phyloP scores from a whole-genome alignment of 129 eudicot genomes.

The Escallonia herrerae region DNA sequence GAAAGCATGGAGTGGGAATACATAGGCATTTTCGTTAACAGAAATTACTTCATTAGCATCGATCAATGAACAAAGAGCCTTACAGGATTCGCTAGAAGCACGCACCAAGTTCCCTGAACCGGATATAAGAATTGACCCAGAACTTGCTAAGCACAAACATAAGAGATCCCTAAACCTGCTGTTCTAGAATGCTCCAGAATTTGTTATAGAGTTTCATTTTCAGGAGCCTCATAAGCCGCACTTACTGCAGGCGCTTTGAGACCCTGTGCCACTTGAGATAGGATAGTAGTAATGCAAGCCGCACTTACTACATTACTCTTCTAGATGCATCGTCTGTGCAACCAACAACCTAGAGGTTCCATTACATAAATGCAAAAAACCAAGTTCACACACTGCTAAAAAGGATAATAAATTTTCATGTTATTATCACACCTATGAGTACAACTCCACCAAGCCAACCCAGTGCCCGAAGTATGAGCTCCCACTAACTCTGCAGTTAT shows the following conservation, averaged over 20 bases:
- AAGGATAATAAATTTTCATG: too few relatives aligned
- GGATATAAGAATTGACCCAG: slow-evolving; percentile 82
- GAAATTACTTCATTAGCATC: slow-evolving; percentile 67
- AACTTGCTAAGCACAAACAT: slow-evolving; percentile 56
- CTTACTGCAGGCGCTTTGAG: slow-evolving; percentile 46
- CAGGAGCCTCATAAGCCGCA: slow-evolving; percentile 15
- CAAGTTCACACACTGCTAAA: too few relatives aligned
- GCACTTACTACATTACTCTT: slow-evolving; percentile 59
- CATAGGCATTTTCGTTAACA: slow-evolving; percentile 26
- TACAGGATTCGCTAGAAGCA: slow-evolving; percentile 88
- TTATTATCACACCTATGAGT: slow-evolving; percentile 61
- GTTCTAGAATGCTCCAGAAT: slow-evolving; percentile 70
- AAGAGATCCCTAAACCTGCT: slow-evolving; percentile 52
- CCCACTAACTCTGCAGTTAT: too few relatives aligned
- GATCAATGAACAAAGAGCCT: slow-evolving; percentile 77
- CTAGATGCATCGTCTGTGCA: slow-evolving; percentile 62
- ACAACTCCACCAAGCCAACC: slow-evolving; percentile 63
- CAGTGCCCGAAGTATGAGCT: slow-evolving; percentile 65
- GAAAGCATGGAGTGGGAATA: slow-evolving; percentile 60
- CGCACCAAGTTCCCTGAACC: slow-evolving; percentile 67
- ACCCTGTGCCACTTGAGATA: slow-evolving; percentile 56
- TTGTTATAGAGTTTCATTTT: slow-evolving; percentile 44
- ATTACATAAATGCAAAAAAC: slow-evolving; percentile 5
- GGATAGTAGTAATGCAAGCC: slow-evolving; percentile 65
- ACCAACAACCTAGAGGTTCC: slow-evolving; percentile 43